Base-by-base conservation (phyloP, 345 rosid genomes). In the Carallia pectinifolia region DNA sequence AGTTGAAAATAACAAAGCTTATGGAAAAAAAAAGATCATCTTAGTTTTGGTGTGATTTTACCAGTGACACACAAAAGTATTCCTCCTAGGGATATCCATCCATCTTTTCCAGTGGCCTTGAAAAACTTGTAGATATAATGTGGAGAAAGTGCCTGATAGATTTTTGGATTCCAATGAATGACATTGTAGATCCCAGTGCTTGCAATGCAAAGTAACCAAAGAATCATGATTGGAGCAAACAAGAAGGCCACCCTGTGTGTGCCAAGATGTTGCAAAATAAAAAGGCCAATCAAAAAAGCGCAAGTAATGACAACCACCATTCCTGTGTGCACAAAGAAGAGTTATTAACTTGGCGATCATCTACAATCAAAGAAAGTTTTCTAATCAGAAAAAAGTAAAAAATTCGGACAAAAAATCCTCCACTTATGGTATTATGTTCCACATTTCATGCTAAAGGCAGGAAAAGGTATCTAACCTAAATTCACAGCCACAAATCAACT, bases 1-100 rank as follows among this genome's bases (percentile, higher is more conserved):
- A 75, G 70, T 71, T 10, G 53, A 31, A 19, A 61, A 60, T 66
- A 44, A 47, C 15, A 68, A 71, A 62, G 53, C 66, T 29, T 5
- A 53, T 56, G 0, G 48, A 10, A 40, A 47, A 72, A 59, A 6
- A 9, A 63, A 66, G 15, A 29, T 58, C 34, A 73, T 61, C 52
- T 50, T 58, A 62, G 37, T 61, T 62, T 52, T 39, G 50, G 12
- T 3, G 15, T 44, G 5, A 55, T 71, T 63, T 69, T 88, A 90
- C 97, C 99, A 73, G 97, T 81, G 67, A 87, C 77, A 75, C 96
- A 94, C 70, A 94, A 76, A 66, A 92, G 86, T 64, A 90, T 70
- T 67, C 97, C 98, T 79, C 86, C 87, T 69, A 94, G 92, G 70
- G 97, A 90, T 27, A 85, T 71, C 95, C 93, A 90, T 58, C 98